Evolutionary conservation across 345 rosid genomes (phyloP).

Genomic region (Eutrema heterophyllum): DNA sequence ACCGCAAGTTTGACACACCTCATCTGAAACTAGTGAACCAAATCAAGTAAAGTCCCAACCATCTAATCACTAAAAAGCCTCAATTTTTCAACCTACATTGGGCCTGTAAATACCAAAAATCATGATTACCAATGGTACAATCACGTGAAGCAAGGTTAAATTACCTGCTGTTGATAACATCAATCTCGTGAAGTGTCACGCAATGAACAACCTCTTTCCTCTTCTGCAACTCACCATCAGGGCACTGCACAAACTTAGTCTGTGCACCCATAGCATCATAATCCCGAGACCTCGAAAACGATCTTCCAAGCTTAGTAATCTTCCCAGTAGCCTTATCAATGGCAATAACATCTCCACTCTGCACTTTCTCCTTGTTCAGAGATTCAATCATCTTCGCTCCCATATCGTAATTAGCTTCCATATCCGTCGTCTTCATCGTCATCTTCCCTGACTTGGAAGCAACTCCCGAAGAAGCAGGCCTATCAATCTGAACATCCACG

Average conservation of each 20-base stretch:
- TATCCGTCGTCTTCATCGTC: conserved; percentile 92
- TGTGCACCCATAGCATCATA: conserved; percentile 97
- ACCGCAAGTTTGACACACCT: not conserved
- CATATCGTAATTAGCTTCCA: conserved; percentile 88
- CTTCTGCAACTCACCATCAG: conserved; percentile 96
- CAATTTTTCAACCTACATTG: not conserved
- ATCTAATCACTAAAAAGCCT: not conserved
- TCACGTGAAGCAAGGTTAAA: not conserved
- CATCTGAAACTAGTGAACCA: not conserved
- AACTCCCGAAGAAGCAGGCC: conserved; percentile 72
- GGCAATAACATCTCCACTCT: conserved; percentile 91
- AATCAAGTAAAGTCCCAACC: not conserved
- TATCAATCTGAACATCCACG: conserved; percentile 81
- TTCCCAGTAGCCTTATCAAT: conserved; percentile 89
- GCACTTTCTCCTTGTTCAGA: conserved; percentile 83
- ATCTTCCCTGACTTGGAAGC: conserved; percentile 89
- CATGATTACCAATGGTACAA: not conserved
- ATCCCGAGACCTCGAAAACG: conserved; percentile 84
- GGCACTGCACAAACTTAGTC: conserved; percentile 94
- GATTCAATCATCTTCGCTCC: conserved; percentile 95
- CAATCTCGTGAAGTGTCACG: conserved; percentile 93
- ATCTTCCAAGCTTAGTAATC: conserved; percentile 88
- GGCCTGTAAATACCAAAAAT: not conserved
- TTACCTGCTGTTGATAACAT: conserved; percentile 97
- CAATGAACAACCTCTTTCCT: conserved; percentile 96